Evolutionary conservation across 2,329 filamentous ascomycete genomes (phyloP), one percentile per base, ranked within the genome.

Genomic region (Tolypocladium sp.): DNA sequence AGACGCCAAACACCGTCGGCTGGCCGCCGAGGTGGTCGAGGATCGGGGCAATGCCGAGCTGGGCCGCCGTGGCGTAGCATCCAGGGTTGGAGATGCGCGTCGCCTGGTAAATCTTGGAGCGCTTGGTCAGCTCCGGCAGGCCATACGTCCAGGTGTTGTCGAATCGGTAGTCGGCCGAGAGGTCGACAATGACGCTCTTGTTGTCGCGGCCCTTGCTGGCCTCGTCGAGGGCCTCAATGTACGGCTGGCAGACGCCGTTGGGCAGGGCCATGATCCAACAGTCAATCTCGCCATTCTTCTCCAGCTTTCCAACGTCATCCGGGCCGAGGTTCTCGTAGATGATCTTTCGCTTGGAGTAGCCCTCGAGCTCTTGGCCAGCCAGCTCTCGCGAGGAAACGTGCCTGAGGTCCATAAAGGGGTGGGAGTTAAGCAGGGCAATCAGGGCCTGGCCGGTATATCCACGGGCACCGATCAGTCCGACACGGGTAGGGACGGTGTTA

Each of bases 191-290:
- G 46, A 97, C 79, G 66, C 89, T 92, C 62, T 83, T 82, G 68
- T 80, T 78, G 60, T 71, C 67, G 12, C 70, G 70, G 20, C 46
- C 78, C 69, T 84, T 82, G 60, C 85, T 85, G 38, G 82, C 84
- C 68, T 88, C 82, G 66, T 92, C 84, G 57, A 97, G 84, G 9
- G 93, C 93, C 63, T 97, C 91, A 12, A 97, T 89, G 66, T 89
- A 99, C 0, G 94, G 92, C 77, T 92, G 90, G 84, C 91, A 97
- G 56, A 96, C 91, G 62, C 91, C 90, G 70, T 97, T 99, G 52
- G 93, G 94, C 37, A 97, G 85, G 41, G 94, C 94, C 90, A 97
- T 94, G 52, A 97, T 90, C 92, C 92, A 97, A 76, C 90, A 94
- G 77, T 97, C 93, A 56, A 97, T 87, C 68, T 92, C 85, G 57